Percentiles rank a stretch among this genome's conserved stretches.
Evolutionary conservation across 169 alveolate species (phyloP).

Genomic region (Plasmodium gallinaceum): DNA sequence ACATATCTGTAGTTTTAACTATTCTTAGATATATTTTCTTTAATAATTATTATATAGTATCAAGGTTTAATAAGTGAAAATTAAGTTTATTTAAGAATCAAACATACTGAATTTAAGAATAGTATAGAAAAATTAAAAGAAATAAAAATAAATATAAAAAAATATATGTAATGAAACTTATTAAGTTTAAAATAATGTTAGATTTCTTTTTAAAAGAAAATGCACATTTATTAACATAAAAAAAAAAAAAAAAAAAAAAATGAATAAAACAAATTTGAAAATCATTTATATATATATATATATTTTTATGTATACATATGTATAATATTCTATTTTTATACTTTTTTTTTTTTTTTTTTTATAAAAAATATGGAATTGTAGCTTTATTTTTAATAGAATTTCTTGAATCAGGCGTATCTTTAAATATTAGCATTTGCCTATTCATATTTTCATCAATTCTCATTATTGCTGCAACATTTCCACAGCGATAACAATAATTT

Average conservation of each 20-base stretch:
- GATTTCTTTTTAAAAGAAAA: constrained; percentile 1
- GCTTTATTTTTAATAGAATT: constrained; percentile 71
- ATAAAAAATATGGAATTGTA: constrained; percentile 71
- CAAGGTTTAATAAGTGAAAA: constrained; percentile 7
- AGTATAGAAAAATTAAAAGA: neutral
- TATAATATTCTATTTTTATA: too few relatives aligned
- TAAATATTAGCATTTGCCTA: constrained; percentile 67
- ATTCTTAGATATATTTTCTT: too few relatives aligned
- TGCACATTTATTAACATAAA: neutral
- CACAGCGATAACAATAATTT: constrained; percentile 99
- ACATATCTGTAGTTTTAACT: too few relatives aligned
- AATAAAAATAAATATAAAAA: neutral
- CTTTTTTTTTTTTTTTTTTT: neutral
- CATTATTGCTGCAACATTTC: constrained; percentile 98
- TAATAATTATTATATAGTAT: too few relatives aligned
- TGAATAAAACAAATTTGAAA: neutral
- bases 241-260: neutral
- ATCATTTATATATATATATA: neutral
- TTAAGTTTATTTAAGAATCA: constrained; percentile 26
- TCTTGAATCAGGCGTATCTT: constrained; percentile 68
- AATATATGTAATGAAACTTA: neutral
- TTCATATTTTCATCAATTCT: constrained; percentile 95
- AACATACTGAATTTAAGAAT: constrained; percentile 8
- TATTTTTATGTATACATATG: neutral
- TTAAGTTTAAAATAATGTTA: neutral